Percentiles rank a stretch among this genome's conserved stretches.
phyloP scores from a whole-genome alignment of 2,329 filamentous ascomycete genomes.

The Trichoderma sp. region DNA sequence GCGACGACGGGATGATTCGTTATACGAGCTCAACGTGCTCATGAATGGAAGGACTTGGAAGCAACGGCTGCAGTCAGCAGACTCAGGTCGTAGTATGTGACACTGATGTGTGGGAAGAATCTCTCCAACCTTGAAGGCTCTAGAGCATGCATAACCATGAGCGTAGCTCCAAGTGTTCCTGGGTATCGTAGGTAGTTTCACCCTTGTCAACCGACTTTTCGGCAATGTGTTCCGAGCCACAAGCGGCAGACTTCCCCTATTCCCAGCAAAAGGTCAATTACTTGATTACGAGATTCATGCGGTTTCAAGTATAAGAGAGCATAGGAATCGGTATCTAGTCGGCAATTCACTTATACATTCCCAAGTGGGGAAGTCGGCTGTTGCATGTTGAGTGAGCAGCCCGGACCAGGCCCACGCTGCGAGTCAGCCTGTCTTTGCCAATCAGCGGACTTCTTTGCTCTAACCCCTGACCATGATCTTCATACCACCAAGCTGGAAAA shows the following conservation, averaged over 20 bases:
- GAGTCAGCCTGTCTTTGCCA: slow-evolving; percentile 13
- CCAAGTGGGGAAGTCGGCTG: background rate
- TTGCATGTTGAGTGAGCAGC: slow-evolving; percentile 8
- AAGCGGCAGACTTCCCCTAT: background rate
- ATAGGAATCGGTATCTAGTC: background rate
- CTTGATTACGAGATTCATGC: background rate
- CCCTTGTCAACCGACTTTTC: background rate
- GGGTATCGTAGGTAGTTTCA: background rate
- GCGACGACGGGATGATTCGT: background rate
- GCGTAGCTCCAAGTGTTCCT: too few relatives aligned
- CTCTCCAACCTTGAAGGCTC: too few relatives aligned
- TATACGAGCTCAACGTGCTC: background rate
- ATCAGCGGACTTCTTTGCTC: background rate
- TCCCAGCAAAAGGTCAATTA: background rate
- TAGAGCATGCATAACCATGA: too few relatives aligned
- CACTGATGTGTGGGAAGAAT: too few relatives aligned
- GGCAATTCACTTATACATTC: background rate
- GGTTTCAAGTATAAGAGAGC: background rate
- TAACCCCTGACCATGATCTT: slow-evolving; percentile 12
- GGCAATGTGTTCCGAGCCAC: background rate
- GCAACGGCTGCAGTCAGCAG: background rate
- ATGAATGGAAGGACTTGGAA: background rate
- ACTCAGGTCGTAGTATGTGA: background rate
- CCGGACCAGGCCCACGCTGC: background rate
- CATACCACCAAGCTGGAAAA: background rate